These are phyloP conservation scores for Oryza brachyantha DNA, from an alignment of 176 grass and related monocot species.

Conservation along the genomic window DNA sequence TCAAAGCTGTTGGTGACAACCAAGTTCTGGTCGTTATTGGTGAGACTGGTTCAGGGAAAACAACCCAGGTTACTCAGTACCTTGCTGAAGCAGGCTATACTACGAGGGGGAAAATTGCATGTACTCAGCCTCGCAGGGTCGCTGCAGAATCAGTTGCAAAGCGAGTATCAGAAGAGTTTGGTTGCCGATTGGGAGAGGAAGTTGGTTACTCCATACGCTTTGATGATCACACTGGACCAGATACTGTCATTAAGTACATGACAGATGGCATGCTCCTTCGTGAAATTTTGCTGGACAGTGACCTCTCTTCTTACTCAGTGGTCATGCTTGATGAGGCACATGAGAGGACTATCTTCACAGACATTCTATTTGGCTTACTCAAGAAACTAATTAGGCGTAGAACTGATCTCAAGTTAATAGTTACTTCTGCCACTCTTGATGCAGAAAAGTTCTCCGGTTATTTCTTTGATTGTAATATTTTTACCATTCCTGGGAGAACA, in stretches of 20 bases:
- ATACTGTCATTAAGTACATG: conserved; percentile 75
- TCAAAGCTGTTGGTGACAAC: conserved; percentile 56
- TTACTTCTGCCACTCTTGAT: conserved; percentile 67
- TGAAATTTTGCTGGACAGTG: conserved; percentile 57
- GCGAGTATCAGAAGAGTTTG: conserved; percentile 61
- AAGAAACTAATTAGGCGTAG: conserved; percentile 52
- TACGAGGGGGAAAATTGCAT: conserved; percentile 47
- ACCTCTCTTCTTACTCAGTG: conserved; percentile 56
- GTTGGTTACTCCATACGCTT: conserved; percentile 67
- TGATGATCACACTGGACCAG: conserved; percentile 54
- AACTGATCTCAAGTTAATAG: conserved; percentile 48
- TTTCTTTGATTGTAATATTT: conserved; percentile 73
- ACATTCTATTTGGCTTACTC: conserved; percentile 58
- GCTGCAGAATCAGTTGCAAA: conserved; percentile 60
- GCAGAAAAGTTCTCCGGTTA: conserved; percentile 78
- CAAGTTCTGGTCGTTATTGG: conserved; percentile 67
- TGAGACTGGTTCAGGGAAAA: conserved; percentile 53
- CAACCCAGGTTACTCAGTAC: conserved; percentile 66
- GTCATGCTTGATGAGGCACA: conserved; percentile 81
- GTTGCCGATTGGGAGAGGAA: conserved; percentile 60
- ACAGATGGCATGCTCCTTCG: conserved; percentile 73
- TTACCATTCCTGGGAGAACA: conserved; percentile 49
- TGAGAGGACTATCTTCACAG: conserved; percentile 60
- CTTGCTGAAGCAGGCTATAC: conserved; percentile 67
- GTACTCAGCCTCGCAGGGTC: conserved; percentile 68